Base-by-base conservation (phyloP, 2,329 filamentous ascomycete genomes). In the Cladosporium sp. region DNA sequence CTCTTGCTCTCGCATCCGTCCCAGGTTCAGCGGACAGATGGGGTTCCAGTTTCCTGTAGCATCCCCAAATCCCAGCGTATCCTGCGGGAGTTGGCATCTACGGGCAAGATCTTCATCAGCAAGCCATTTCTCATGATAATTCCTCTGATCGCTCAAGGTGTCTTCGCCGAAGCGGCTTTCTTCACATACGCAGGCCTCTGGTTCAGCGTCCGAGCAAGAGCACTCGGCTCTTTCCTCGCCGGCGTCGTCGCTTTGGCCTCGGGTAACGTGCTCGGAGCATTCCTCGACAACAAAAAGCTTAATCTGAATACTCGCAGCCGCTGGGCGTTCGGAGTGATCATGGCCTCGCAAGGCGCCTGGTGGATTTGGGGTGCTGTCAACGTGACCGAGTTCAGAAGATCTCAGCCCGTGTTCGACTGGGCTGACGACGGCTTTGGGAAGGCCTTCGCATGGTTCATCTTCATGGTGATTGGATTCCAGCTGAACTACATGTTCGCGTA, bases 351-450 rank as follows among this genome's bases (percentile, higher is more conserved):
- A 60, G 85, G 85, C 0, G 83, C 73, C 0, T 87, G 83, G 79
- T 89, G 86, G 85, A 73, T 81, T 3, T 89, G 86, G 85, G 80
- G 78, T 0, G 86, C 84, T 0, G 69, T 89, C 2, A 67, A 86
- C 2, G 82, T 82, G 0, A 83, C 83, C 0, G 72, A 79, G 31
- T 89, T 82, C 65, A 73, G 74, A 13, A 66, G 70, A 9, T 79
- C 77, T 0, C 70, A 73, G 14, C 84, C 85, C 0, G 78, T 75
- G 0, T 85, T 81, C 59, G 86, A 89, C 65, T 89, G 86, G 86
- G 61, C 64, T 0, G 77, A 77, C 56, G 56, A 70, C 0, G 84
- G 82, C 0, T 89, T 89, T 51, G 85, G 84, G 0, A 74, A 75
- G 37, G 82, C 77, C 0, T 89, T 89, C 59, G 80, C 77, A 0